Percentiles rank a stretch among this genome's conserved stretches.
Conservation (phyloP, 2,329 filamentous ascomycete genomes). For the Aspergillus pseudoglaucus region DNA sequence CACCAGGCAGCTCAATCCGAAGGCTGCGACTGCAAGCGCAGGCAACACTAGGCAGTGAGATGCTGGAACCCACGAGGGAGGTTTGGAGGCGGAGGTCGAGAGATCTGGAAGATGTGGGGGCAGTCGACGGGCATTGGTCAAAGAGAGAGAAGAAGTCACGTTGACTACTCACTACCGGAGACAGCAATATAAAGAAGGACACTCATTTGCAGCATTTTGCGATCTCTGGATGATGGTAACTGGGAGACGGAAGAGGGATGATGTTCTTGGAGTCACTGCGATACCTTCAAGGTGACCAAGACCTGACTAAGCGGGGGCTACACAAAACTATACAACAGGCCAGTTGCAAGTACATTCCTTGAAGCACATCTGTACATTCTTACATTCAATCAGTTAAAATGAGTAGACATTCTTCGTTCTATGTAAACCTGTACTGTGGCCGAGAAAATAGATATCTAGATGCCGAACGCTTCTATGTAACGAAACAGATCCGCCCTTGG, state of each 20-base stretch:
- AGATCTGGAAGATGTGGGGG: slow-evolving; percentile 26
- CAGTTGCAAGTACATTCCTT: neutral
- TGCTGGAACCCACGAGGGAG: slow-evolving; percentile 20
- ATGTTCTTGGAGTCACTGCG: neutral
- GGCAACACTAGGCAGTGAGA: slow-evolving; percentile 14
- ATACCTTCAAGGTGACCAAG: slow-evolving; percentile 1
- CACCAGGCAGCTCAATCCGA: slow-evolving; percentile 24
- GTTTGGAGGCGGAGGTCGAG: slow-evolving; percentile 19
- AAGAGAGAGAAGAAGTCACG: neutral
- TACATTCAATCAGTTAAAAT: neutral
- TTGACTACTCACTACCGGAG: slow-evolving; percentile 13
- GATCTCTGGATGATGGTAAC: neutral
- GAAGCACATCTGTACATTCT: neutral
- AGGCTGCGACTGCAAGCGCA: slow-evolving; percentile 22
- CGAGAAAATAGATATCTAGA: no score
- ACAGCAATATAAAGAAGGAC: slow-evolving; percentile 11
- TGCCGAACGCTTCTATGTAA: no score
- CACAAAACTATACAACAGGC: no score
- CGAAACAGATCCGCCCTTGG: neutral
- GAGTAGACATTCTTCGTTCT: neutral
- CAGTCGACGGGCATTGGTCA: slow-evolving; percentile 6
- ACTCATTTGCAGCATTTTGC: slow-evolving; percentile 20
- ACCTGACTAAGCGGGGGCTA: neutral
- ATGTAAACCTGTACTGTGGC: neutral
- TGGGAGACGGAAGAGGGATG: slow-evolving; percentile 1